phyloP scores from a whole-genome alignment of 73 alveolate genomes.

The Effrenium voratum region DNA sequence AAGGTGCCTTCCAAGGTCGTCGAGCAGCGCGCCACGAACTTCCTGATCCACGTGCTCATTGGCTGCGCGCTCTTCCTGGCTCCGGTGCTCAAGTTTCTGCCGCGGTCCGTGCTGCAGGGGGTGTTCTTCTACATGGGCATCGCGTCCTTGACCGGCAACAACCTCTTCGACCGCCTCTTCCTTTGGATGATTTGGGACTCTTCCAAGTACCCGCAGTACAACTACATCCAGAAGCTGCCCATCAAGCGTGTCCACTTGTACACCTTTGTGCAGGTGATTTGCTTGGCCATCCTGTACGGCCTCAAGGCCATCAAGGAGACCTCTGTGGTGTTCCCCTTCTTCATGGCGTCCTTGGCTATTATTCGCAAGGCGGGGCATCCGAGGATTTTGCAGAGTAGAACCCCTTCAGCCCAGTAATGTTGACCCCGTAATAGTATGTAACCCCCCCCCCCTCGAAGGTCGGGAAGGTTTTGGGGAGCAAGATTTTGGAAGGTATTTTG shows the following conservation, averaged over 20 bases:
- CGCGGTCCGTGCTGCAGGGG: background rate
- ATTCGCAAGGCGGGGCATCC: slow-evolving; percentile 1
- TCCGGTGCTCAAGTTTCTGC: background rate
- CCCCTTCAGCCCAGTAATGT: background rate
- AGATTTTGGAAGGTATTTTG: no score
- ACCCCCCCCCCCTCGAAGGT: no score
- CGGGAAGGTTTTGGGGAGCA: no score
- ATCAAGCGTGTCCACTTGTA: background rate
- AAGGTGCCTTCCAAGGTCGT: background rate
- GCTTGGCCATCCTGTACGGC: background rate
- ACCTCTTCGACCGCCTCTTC: background rate
- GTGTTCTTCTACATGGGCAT: slow-evolving; percentile 7
- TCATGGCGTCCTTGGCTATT: background rate
- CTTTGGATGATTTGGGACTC: background rate
- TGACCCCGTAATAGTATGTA: no score
- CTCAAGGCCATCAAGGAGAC: background rate
- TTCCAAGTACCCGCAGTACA: slow-evolving; percentile 12
- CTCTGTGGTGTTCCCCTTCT: slow-evolving; percentile 14
- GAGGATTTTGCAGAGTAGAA: no score
- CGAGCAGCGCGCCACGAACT: slow-evolving; percentile 3
- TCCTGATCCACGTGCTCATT: background rate
- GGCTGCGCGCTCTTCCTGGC: background rate
- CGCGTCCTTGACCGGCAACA: background rate
- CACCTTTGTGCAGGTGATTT: background rate
- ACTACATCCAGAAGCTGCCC: background rate